Base-by-base conservation (phyloP, 2,329 filamentous ascomycete genomes). In the Bipolaris bicolor region DNA sequence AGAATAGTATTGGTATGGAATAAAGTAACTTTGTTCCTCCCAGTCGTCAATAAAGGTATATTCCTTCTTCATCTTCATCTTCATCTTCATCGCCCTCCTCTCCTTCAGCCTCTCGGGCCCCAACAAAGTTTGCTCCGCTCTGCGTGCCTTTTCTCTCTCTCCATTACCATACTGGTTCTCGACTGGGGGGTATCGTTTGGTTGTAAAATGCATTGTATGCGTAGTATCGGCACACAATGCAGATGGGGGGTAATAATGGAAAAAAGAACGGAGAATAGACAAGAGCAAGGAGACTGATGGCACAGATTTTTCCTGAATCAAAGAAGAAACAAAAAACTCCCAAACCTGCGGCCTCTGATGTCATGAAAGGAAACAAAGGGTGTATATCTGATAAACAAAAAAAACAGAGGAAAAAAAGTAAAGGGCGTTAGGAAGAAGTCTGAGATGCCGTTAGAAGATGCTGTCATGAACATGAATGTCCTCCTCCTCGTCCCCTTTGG, bases 131-230 rank as follows among this genome's bases (percentile, higher is more conserved):
- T 31, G 15, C n/a, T 24, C 16, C 26, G n/a, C 43, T 45, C 26
- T 45, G 24, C 18, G n/a, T 39, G n/a, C 18, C n/a, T 39, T 31
- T 31, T 11, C 15, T 43, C 3, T 18, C 26, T 45, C 16, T 18
- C 26, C 26, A 31, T 45, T 45, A 31, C 43, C 26, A 45, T 45
- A 45, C 13, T 31, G 26, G 43, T 58, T 67, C 60, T 34, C 65
- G 61, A 68, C 66, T 70, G 72, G 68, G 68, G 71, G 73, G 73
- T 76, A 76, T 76, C 73, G 43, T 68, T 45, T 45, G 26, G 26
- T 39, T 39, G 37, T 45, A 16, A 24, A 43, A 43, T 73, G 65
- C 68, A 67, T 65, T 65, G 64, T 68, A 71, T 72, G 72, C 71
- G 72, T 71, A 65, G 7, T 31, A 44, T 29, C 15, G 13, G 24